These are phyloP conservation scores for Pelargonium nanum DNA, from an alignment of 345 rosid genomes.

Conservation along the genomic window DNA sequence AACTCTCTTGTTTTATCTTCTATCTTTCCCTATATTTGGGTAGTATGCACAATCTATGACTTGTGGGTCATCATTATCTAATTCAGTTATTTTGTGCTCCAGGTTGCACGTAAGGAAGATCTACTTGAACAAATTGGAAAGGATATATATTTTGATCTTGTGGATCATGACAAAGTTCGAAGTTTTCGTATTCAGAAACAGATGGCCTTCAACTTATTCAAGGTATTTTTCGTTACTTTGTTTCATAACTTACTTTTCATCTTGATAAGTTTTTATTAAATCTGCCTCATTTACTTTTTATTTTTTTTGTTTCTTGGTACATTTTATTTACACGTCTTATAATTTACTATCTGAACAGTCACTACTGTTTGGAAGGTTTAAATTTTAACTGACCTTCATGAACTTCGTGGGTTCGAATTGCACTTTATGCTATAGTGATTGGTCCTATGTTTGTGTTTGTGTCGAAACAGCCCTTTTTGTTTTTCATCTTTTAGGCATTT, in stretches of 20 bases:
- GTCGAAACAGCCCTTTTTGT: not conserved
- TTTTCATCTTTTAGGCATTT: not conserved
- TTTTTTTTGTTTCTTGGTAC: not conserved
- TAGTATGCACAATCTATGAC: not conserved
- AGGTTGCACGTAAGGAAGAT: slow-evolving; percentile 51
- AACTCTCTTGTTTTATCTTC: slow-evolving; percentile 3
- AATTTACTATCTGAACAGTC: not conserved
- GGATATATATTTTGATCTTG: slow-evolving; percentile 53
- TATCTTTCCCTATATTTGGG: not conserved
- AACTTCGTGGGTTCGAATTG: too few relatives aligned
- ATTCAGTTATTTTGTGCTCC: slow-evolving; percentile 6
- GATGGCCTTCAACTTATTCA: slow-evolving; percentile 29
- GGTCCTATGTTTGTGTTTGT: not conserved
- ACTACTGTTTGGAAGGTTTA: not conserved
- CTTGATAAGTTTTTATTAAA: not conserved
- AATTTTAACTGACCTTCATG: too few relatives aligned
- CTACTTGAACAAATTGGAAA: slow-evolving; percentile 45
- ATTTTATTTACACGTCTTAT: too few relatives aligned
- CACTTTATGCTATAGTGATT: too few relatives aligned
- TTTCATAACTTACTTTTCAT: not conserved
- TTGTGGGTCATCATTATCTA: not conserved
- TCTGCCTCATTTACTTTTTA: not conserved
- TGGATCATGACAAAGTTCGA: slow-evolving; percentile 54
- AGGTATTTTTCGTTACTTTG: slow-evolving; percentile 23
- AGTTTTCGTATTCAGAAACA: slow-evolving; percentile 53